A percentile compares a stretch with the other conserved stretches of the same genome.
These are phyloP conservation scores for Senecio squalidus DNA, from an alignment of 140 eudicot genomes.

Conservation along the genomic window DNA sequence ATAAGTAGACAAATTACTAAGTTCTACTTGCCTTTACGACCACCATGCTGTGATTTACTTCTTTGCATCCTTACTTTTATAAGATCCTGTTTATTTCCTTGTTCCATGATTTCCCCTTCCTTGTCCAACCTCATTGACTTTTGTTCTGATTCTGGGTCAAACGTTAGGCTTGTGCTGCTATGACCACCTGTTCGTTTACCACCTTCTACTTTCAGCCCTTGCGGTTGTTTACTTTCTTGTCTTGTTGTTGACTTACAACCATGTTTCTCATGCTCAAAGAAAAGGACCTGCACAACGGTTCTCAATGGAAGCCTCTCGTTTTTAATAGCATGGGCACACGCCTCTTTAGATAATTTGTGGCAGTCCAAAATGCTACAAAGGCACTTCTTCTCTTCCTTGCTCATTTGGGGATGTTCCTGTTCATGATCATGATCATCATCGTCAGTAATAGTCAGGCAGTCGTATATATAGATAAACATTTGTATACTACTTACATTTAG, in stretches of 20 bases:
- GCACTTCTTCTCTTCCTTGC: constrained; percentile 69
- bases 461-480: background rate
- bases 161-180: constrained; percentile 22
- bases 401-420: constrained; percentile 75
- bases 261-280: constrained; percentile 59
- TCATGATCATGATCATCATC: background rate
- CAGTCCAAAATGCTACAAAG: constrained; percentile 71
- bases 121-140: constrained; percentile 19
- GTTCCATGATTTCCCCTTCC: constrained; percentile 25
- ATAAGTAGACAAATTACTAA: background rate
- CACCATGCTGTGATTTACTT: constrained; percentile 32
- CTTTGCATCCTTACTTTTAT: constrained; percentile 19
- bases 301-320: constrained; percentile 75
- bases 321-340: constrained; percentile 60
- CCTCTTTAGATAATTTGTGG: constrained; percentile 59
- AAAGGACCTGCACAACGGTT: constrained; percentile 78
- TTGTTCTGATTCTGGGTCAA: constrained; percentile 23
- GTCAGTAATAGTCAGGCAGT: background rate
- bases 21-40: constrained; percentile 25
- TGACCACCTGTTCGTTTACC: constrained; percentile 21
- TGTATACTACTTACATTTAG: constrained; percentile 43
- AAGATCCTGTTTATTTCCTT: constrained; percentile 18
- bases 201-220: constrained; percentile 18
- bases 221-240: constrained; percentile 2
- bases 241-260: constrained; percentile 14